Base-by-base conservation (phyloP, 2,329 filamentous ascomycete species). In the Cadophora malorum region DNA sequence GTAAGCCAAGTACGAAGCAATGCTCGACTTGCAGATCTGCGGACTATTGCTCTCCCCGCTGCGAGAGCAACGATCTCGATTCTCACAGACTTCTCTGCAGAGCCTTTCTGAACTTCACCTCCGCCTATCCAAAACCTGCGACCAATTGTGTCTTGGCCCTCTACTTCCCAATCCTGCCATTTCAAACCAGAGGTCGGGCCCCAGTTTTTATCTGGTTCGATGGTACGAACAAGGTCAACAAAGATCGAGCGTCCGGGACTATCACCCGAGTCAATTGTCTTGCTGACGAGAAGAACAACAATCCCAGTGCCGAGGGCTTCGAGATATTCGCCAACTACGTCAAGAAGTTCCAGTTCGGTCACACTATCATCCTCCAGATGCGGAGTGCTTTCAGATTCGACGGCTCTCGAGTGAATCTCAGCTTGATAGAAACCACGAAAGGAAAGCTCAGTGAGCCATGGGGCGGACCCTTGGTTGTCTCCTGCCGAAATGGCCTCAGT, bases 131-230 rank as follows among this genome's bases (percentile, higher is more conserved):
- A 12, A 64, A 35, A 19, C 50, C 52, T 7, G 14, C 21, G 2
- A 35, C 41, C 3, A 38, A 16, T 9, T 45, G 33, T 8, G 38
- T 64, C n/a, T 49, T 64, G 14, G 63, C 50, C 0, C 14, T 64
- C 7, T 56, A 38, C 23, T 59, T 59, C 33, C 55, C 55, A 25
- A 45, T 33, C 14, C 33, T 47, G 2, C 52, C 63, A 23, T 5
- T 55, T 1, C 16, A 7, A 31, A 23, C n/a, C 33, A 33, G 23
- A 9, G 35, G 50, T 10, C 31, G 14, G 5, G 7, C 23, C 1
- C 63, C 63, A 5, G 45, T 49, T 2, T 47, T 64, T 6, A 45
- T 64, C 28, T 64, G 63, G 63, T 31, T 64, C 12, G 49, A 64
- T 47, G 19, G 31, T 3, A 10, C 12, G n/a, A 28, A 55, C 31